These are phyloP conservation scores for Rhizoclosmatium hyalinum DNA, from an alignment of 371 early-diverging fungal genomes.

Conservation along the genomic window DNA sequence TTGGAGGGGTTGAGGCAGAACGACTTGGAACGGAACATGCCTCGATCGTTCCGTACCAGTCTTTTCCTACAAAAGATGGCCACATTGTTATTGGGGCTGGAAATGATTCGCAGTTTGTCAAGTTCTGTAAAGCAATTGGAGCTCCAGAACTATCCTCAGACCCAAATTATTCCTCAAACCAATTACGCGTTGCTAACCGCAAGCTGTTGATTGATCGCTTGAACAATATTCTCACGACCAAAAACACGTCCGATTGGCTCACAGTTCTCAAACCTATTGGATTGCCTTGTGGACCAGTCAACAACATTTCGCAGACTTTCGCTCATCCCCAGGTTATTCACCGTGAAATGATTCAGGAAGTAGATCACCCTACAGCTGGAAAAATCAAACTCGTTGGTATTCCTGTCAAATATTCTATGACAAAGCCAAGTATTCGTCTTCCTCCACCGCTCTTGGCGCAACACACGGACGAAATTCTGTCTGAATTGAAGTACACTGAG, in stretches of 20 bases:
- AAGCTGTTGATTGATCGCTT: conserved; percentile 55
- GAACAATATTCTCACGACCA: conserved; percentile 54
- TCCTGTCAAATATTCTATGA: conserved; percentile 81
- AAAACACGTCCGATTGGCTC: conserved; percentile 71
- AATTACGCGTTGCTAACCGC: conserved; percentile 76
- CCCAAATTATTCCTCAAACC: conserved; percentile 68
- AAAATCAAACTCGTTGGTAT: conserved; percentile 75
- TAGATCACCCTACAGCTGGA: conserved; percentile 84
- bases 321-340: conserved; percentile 81
- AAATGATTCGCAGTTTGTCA: conserved; percentile 82
- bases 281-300: conserved; percentile 83
- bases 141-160: conserved; percentile 55
- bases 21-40: conserved; percentile 90
- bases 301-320: conserved; percentile 84
- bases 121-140: conserved; percentile 56
- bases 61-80: conserved; percentile 80
- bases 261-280: conserved; percentile 69
- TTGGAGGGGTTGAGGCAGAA: conserved; percentile 72
- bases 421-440: conserved; percentile 67
- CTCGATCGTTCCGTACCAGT: conserved; percentile 91
- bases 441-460: conserved; percentile 90
- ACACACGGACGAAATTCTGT: conserved; percentile 80
- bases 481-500: conserved; percentile 33
- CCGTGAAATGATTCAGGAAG: conserved; percentile 76
- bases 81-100: conserved; percentile 89